These are phyloP conservation scores for Macrolepiota dolichaula DNA, from an alignment of 768 basidiomycete species.

Conservation along the genomic window DNA sequence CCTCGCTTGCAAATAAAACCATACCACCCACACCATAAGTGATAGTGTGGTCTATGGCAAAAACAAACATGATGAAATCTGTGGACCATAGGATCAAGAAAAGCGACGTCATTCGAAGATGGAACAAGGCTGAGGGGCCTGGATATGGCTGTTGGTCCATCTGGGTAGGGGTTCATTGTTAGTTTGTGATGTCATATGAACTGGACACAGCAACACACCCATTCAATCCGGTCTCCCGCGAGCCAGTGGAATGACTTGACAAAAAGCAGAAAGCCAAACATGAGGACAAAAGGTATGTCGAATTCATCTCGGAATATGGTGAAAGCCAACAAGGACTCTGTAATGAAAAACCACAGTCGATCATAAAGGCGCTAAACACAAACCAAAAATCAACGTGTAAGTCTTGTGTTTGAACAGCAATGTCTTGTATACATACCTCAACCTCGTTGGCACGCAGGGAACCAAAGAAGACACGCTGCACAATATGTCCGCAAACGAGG, in stretches of 20 bases:
- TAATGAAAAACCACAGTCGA: constrained; percentile 95
- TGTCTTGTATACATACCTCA: constrained; percentile 58
- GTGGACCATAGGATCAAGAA: constrained; percentile 72
- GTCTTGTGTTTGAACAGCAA: not conserved
- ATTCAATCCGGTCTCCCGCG: constrained; percentile 92
- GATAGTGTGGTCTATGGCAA: constrained; percentile 79
- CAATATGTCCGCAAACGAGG: constrained; percentile 67
- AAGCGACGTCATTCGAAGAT: constrained; percentile 74
- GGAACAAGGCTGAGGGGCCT: constrained; percentile 79
- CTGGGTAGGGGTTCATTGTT: constrained; percentile 38
- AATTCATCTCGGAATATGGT: constrained; percentile 98
- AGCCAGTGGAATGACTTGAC: constrained; percentile 99
- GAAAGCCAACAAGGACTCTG: constrained; percentile 92
- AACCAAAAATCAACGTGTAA: not conserved
- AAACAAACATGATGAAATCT: constrained; percentile 74
- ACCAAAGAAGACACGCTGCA: constrained; percentile 92
- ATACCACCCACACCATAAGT: constrained; percentile 81
- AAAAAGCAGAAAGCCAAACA: constrained; percentile 93
- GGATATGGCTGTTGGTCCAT: constrained; percentile 97
- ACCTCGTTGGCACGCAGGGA: constrained; percentile 82
- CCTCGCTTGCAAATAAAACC: constrained; percentile 95
- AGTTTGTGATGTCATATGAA: not conserved
- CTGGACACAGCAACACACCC: constrained; percentile 46
- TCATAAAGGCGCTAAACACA: constrained; percentile 96
- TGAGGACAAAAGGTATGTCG: constrained; percentile 85